A percentile compares a stretch with the other conserved stretches of the same genome.
phyloP scores from a whole-genome alignment of 441 rosid genomes.

The Gossypium schwendimanii region DNA sequence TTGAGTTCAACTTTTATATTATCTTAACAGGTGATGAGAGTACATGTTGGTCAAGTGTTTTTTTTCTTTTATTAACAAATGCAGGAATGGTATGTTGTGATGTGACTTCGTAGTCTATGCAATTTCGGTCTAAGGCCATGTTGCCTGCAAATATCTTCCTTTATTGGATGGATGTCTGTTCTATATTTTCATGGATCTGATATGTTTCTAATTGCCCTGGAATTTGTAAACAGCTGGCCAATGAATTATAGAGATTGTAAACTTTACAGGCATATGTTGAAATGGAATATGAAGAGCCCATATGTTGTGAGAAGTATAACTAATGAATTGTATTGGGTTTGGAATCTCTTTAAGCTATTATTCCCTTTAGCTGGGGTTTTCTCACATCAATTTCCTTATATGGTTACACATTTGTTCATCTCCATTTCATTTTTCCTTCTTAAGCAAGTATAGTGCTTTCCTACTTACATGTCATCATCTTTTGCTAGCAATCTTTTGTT shows the following conservation, averaged over 20 bases:
- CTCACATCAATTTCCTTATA: neutral
- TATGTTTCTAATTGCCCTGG: neutral
- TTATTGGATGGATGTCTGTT: neutral
- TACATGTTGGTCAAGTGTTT: neutral
- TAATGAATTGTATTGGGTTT: conserved; percentile 6
- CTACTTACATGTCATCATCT: neutral
- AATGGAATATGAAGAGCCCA: neutral
- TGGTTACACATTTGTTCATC: neutral
- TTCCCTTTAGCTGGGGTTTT: neutral
- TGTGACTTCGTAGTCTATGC: neutral
- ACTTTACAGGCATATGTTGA: neutral
- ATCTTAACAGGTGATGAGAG: neutral
- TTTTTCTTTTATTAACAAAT: neutral
- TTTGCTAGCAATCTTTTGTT: neutral
- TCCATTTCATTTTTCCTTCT: neutral
- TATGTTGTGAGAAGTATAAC: neutral
- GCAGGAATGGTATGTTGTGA: neutral
- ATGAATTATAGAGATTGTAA: neutral
- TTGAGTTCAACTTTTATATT: neutral
- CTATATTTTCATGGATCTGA: neutral
- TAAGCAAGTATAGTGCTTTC: neutral
- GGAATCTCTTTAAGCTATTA: neutral
- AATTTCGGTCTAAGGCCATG: neutral
- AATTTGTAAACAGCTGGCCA: neutral
- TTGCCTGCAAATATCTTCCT: neutral